Evolutionary conservation across 345 rosid species (phyloP), one percentile per base, ranked within the genome.

Genomic region (Populus alba): DNA sequence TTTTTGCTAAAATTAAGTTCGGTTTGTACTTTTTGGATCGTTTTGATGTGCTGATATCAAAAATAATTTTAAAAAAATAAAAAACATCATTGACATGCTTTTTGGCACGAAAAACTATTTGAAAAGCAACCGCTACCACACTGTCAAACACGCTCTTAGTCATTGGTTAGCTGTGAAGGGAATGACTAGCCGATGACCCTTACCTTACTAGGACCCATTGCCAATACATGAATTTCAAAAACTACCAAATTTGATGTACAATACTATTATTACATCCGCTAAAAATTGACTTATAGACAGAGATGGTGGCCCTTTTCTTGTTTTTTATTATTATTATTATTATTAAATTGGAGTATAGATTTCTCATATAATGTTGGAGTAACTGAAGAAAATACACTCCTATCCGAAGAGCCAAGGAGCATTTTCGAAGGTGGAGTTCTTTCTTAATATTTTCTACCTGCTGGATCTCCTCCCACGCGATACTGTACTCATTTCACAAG

Each of bases 391-490:
- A 57, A 57, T 11, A 45, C 17, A 11, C 5, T 45, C 49, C 9
- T 38, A 1, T 33, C 5, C 59, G 20, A 53, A 0, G n/a, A 20
- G 51, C 5, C 18, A 13, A 13, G 17, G 18, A 13, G 57, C 57
- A 0, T 20, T 51, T 38, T 17, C 3, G 59, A 53, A 8, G 59
- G 59, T 7, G n/a, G 59, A 53, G 59, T 17, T 17, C 18, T n/a
- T 38, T 22, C 8, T n/a, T 65, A 49, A 79, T 73, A 23, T 75
- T 72, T 61, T 69, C 35, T 33, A 33, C 4, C 35, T 3, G 68
- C 78, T 72, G 35, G 71, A 62, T 73, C 65, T 74, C 8, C 37
- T 23, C 66, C 78, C 83, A 47, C 75, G 81, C 69, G 82, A 66
- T 73, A n/a, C 11, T 78, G 66, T 70, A 27, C 71, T 63, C 38